phyloP scores from a whole-genome alignment of 78 protist genomes.

The Guillardia theta region DNA sequence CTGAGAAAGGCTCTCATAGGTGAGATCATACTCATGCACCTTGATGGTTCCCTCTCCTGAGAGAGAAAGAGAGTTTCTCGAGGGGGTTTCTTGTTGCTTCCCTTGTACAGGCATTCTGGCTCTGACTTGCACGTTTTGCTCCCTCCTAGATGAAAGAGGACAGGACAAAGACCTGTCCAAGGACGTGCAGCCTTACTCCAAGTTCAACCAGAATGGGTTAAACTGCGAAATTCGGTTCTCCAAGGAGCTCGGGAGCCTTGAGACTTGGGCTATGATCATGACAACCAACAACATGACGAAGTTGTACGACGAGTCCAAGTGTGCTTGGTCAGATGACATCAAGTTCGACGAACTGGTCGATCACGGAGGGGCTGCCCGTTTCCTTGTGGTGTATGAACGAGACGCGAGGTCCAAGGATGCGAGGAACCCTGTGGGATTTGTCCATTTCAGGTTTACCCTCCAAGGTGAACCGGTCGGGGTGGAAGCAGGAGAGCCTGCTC shows the following conservation, averaged over 20 bases:
- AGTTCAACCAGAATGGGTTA: background rate
- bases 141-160: background rate
- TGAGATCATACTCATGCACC: background rate
- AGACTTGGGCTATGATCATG: background rate
- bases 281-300: background rate
- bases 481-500: background rate
- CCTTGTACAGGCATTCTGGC: background rate
- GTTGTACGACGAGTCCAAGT: background rate
- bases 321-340: background rate
- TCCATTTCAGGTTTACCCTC: constrained; percentile 3
- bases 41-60: background rate
- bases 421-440: background rate
- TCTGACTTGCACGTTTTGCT: background rate
- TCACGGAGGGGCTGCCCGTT: background rate
- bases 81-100: background rate
- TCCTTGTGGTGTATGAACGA: background rate
- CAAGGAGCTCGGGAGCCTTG: background rate
- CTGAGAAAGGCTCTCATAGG: background rate
- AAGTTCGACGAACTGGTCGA: background rate
- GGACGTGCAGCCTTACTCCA: background rate
- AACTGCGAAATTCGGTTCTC: background rate
- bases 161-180: background rate
- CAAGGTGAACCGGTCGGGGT: background rate
- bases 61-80: background rate
- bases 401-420: background rate